phyloP scores from a whole-genome alignment of 169 alveolate species.

The Theileria parva region DNA sequence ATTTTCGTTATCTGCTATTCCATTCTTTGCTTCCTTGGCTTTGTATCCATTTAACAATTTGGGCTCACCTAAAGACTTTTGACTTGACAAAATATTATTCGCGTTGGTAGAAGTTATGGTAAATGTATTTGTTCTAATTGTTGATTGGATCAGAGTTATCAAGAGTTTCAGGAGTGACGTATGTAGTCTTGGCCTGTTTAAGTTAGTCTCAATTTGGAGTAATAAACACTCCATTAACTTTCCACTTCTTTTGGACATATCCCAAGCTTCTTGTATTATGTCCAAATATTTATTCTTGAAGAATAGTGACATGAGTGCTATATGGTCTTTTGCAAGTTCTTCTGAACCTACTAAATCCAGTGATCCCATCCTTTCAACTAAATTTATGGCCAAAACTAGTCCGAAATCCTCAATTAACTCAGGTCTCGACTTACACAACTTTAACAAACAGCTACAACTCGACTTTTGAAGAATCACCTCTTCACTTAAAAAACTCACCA shows the following conservation, averaged over 20 bases:
- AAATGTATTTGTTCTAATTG: background rate
- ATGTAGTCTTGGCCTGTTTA: slow-evolving; percentile 45
- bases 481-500: slow-evolving; percentile 43
- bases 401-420: slow-evolving; percentile 39
- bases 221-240: slow-evolving; percentile 45
- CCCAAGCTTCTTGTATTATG: slow-evolving; percentile 51
- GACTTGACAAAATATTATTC: background rate
- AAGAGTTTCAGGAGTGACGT: slow-evolving; percentile 47
- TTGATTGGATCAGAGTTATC: slow-evolving; percentile 18
- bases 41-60: background rate
- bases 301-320: slow-evolving; percentile 18
- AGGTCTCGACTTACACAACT: slow-evolving; percentile 21
- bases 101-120: slow-evolving; percentile 6
- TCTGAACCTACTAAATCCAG: slow-evolving; percentile 53
- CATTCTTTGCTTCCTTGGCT: background rate
- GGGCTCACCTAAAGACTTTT: background rate
- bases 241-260: slow-evolving; percentile 17
- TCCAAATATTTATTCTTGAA: slow-evolving; percentile 7
- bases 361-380: slow-evolving; percentile 52
- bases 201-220: slow-evolving; percentile 53
- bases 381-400: slow-evolving; percentile 26
- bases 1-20: background rate
- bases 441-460: slow-evolving; percentile 11
- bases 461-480: slow-evolving; percentile 44
- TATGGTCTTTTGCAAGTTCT: slow-evolving; percentile 49